Base-by-base conservation (phyloP, 768 basidiomycete genomes). In the Ephemerocybe angulata region DNA sequence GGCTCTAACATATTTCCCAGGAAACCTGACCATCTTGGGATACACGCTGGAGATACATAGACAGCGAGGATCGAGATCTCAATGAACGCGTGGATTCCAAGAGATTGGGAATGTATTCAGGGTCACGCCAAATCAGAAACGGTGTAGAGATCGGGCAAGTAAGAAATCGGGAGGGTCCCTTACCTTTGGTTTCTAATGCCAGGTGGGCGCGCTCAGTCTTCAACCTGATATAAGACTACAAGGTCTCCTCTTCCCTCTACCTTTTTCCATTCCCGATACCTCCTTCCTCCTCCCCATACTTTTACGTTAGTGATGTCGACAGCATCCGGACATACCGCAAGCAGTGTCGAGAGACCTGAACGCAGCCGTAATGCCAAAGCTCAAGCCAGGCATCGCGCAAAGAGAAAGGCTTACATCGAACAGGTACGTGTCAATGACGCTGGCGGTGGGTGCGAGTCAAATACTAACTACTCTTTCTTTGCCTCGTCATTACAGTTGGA, bases 401-500 rank as follows among this genome's bases (percentile, higher is more conserved):
- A 93, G 71, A 81, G 91, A 72, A 93, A 93, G 75, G 91, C 91
- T 11, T 93, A 93, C 76, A 92, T 93, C 65, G 90, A 93, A 62
- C 88, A 91, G 80, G 90, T 90, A 51, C 29, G 7, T 13, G 27
- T 28, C 48, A 33, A 11, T 10, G 21, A 11, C 31, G 48, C 17
- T 31, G 21, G 4, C 19, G 48, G 21, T n/a, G 24, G 29, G 30
- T 10, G 27, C 42, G 21, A 5, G n/a, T 43, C 28, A 22, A 40
- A 50, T 48, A 29, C 30, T 42, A 47, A 40, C 46, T 33, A 46
- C 51, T 24, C 12, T 38, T 31, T 43, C 19, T 54, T 17, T 15
- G 49, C 50, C 46, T 17, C 15, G 46, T 41, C 31, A 3, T 19
- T 54, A 10, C 64, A 93, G 91, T 79, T 93, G 56, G 90, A 93